These are phyloP conservation scores for Craterostigma plantagineum DNA, from an alignment of 257 asterid genomes.

Conservation along the genomic window DNA sequence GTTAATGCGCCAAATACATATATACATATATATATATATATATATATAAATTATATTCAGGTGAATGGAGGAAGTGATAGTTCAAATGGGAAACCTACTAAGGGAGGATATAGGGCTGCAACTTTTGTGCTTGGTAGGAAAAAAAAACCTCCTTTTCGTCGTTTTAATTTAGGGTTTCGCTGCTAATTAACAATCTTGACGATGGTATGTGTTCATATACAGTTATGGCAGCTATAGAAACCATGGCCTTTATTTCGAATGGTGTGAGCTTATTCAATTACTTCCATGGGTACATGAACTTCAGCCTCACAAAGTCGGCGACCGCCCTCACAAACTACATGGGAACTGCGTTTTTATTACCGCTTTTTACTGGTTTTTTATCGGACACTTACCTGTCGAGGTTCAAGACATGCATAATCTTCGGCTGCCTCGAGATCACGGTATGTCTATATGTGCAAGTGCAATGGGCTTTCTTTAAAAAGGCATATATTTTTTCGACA, in stretches of 20 bases:
- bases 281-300: conserved; percentile 47
- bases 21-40: too few species aligned
- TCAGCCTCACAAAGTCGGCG: conserved; percentile 44
- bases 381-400: conserved; percentile 47
- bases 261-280: conserved; percentile 48
- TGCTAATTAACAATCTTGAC: too few species aligned
- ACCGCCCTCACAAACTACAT: conserved; percentile 38
- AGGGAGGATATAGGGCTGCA: too few species aligned
- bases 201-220: conserved; percentile 6
- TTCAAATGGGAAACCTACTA: too few species aligned
- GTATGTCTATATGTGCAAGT: conserved; percentile 17
- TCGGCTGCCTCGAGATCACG: conserved; percentile 33
- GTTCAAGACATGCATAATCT: conserved; percentile 42
- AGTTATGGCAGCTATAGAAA: conserved; percentile 37
- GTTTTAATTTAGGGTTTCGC: too few species aligned
- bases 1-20: too few species aligned
- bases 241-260: conserved; percentile 35
- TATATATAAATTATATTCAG: too few species aligned
- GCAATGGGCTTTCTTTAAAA: too few species aligned
- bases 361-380: conserved; percentile 40
- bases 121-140: too few species aligned
- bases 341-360: conserved; percentile 40
- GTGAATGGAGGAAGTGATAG: too few species aligned
- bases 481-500: too few species aligned
- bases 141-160: too few species aligned